Conservation (phyloP, 2,329 filamentous ascomycete genomes). For the Penicillium paneum region DNA sequence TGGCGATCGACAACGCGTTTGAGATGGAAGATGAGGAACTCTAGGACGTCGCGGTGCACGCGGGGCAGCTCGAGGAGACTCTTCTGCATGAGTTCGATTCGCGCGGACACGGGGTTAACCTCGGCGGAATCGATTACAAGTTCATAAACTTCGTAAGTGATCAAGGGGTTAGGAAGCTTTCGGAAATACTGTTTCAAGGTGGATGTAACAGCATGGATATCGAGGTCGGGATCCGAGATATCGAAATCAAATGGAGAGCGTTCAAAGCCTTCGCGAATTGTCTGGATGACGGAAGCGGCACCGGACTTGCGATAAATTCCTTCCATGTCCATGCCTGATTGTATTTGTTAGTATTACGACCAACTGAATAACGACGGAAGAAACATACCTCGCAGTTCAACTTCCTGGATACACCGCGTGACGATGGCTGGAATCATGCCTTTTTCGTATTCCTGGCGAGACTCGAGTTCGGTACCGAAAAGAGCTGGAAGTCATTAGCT, state of each 20-base stretch:
- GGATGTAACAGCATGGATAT: constrained; percentile 94
- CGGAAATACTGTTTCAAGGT: constrained; percentile 97
- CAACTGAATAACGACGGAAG: neutral
- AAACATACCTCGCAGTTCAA: constrained; percentile 73
- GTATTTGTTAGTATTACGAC: constrained; percentile 14
- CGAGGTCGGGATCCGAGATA: constrained; percentile 87
- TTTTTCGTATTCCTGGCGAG: constrained; percentile 83
- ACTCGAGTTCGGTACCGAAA: constrained; percentile 85
- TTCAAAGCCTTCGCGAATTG: constrained; percentile 88
- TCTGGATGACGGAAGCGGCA: constrained; percentile 84
- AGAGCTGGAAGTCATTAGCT: constrained; percentile 49
- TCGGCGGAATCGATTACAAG: constrained; percentile 68
- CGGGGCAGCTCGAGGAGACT: constrained; percentile 76
- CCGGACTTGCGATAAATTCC: constrained; percentile 98
- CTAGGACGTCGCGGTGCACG: constrained; percentile 81
- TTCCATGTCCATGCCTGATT: constrained; percentile 78
- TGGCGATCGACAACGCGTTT: constrained; percentile 79
- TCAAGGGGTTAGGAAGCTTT: constrained; percentile 80
- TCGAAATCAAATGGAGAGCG: constrained; percentile 72
- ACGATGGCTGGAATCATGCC: constrained; percentile 87
- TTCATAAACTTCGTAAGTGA: constrained; percentile 93
- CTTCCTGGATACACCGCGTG: constrained; percentile 91
- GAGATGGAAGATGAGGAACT: constrained; percentile 92
- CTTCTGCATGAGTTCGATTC: constrained; percentile 67
- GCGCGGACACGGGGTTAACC: constrained; percentile 63